Conservation (phyloP, 202 grass and related monocot genomes). For the Hordeum pubiflorum region DNA sequence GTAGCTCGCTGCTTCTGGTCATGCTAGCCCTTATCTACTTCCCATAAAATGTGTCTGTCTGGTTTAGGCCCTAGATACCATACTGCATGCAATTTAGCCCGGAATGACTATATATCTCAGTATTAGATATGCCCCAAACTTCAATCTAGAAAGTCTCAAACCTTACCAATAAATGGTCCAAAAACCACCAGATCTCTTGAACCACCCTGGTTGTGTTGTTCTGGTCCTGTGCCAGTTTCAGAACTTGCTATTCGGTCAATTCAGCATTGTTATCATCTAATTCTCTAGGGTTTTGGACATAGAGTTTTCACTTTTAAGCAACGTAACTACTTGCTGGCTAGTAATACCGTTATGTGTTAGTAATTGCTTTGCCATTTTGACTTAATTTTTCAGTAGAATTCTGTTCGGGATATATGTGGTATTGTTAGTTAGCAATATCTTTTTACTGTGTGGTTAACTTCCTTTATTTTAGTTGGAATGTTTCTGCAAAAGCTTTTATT, state of each 20-base stretch:
- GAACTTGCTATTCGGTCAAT: background rate
- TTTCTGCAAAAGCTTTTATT: background rate
- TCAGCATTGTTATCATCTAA: background rate
- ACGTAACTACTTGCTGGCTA: background rate
- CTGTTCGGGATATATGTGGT: background rate
- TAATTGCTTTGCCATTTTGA: background rate
- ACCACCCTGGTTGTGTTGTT: background rate
- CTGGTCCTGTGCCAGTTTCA: background rate
- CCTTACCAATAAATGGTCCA: background rate
- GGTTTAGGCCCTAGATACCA: background rate
- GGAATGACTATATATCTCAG: background rate
- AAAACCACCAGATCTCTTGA: background rate
- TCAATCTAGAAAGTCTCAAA: background rate
- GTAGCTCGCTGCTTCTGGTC: background rate
- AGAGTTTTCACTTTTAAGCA: background rate
- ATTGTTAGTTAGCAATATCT: background rate
- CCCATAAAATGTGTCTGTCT: background rate
- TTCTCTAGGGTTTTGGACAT: background rate
- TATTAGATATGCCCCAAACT: background rate
- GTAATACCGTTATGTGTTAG: background rate
- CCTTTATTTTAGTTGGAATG: background rate
- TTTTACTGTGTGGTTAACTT: background rate
- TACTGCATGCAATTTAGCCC: background rate
- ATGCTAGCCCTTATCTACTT: background rate
- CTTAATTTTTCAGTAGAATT: constrained; percentile 5